Percentiles rank a stretch among this genome's conserved stretches.
phyloP scores from a whole-genome alignment of 495 filamentous ascomycete genomes.

The Penicillium odoratum region DNA sequence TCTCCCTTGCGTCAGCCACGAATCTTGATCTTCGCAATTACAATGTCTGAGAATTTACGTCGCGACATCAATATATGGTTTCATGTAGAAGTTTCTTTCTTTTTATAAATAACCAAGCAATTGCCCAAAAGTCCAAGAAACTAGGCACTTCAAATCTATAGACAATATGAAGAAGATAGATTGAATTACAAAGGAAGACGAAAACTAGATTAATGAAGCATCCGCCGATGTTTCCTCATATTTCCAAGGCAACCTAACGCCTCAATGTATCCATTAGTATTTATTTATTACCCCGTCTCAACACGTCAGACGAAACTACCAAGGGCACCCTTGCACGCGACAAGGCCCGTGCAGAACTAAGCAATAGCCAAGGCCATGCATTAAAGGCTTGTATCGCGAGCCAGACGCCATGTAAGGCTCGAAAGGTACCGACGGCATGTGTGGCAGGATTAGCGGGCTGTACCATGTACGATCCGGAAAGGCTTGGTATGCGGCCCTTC shows the following conservation, averaged over 20 bases:
- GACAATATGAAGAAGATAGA: too few relatives aligned
- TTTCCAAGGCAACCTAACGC: background rate
- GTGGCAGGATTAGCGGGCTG: constrained; percentile 3
- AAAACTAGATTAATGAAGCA: background rate
- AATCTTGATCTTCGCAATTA: constrained; percentile 3
- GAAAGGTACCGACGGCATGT: constrained; percentile 7
- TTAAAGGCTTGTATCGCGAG: constrained; percentile 20
- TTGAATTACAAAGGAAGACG: too few relatives aligned
- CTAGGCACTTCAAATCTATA: too few relatives aligned
- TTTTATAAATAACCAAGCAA: background rate
- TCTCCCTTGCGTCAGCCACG: constrained; percentile 16
- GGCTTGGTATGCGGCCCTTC: constrained; percentile 7
- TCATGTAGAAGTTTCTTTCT: background rate
- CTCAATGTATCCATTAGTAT: background rate
- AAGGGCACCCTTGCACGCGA: constrained; percentile 5
- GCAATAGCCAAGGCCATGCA: constrained; percentile 27
- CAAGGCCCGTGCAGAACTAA: constrained; percentile 18
- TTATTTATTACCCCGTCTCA: background rate
- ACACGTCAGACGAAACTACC: background rate
- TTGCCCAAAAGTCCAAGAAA: background rate
- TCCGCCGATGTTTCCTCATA: too few relatives aligned
- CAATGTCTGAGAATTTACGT: background rate
- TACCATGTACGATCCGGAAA: constrained; percentile 8
- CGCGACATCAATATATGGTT: background rate
- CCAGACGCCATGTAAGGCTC: constrained; percentile 2